Conservation (phyloP, 257 asterid species). For the Solanum corneliomulleri region DNA sequence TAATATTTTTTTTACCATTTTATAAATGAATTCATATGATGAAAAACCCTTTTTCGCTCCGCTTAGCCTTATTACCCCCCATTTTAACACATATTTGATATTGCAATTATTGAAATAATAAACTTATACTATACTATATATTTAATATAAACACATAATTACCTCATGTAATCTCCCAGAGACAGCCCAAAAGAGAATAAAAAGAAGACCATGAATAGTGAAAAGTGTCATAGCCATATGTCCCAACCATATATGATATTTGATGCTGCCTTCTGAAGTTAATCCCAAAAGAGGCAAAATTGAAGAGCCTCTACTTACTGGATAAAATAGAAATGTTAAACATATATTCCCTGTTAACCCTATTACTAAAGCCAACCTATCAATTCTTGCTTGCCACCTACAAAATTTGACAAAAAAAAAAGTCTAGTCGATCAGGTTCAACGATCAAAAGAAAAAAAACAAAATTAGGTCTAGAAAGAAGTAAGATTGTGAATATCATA, state of each 20-base stretch:
- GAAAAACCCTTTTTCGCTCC: not conserved
- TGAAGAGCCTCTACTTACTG: slow-evolving; percentile 77
- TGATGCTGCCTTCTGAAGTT: slow-evolving; percentile 71
- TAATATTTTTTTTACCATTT: no score
- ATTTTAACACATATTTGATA: not conserved
- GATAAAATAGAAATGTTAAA: slow-evolving; percentile 72
- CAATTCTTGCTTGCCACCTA: slow-evolving; percentile 91
- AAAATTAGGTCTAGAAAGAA: no score
- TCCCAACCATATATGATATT: slow-evolving; percentile 89
- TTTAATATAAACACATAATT: not conserved
- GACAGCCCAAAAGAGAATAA: slow-evolving; percentile 63
- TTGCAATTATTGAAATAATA: not conserved
- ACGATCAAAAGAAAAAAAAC: no score
- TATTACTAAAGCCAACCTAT: slow-evolving; percentile 67
- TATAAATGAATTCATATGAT: no score
- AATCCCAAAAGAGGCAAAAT: slow-evolving; percentile 72
- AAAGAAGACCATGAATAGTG: slow-evolving; percentile 61
- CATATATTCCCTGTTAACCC: slow-evolving; percentile 80
- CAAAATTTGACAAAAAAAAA: not conserved
- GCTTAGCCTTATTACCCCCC: not conserved
- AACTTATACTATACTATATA: not conserved
- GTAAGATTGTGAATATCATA: no score
- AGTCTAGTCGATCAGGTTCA: not conserved
- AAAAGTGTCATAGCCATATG: slow-evolving; percentile 59
- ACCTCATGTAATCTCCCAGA: slow-evolving; percentile 72